These are phyloP conservation scores for Aspergillus conjunctus DNA, from an alignment of 495 filamentous ascomycete genomes.

Conservation along the genomic window DNA sequence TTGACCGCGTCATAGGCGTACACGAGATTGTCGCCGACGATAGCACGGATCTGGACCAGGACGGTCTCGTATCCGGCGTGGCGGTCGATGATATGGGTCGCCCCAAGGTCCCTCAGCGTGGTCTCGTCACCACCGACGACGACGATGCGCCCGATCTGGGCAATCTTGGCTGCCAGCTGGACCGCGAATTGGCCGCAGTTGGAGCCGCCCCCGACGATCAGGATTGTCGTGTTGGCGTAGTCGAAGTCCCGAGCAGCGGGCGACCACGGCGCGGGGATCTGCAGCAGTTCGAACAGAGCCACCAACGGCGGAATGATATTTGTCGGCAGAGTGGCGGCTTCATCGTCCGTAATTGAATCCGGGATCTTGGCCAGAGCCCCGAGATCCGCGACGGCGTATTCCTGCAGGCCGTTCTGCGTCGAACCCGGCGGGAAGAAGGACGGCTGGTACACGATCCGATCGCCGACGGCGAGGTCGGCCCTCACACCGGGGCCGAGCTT, in stretches of 20 bases:
- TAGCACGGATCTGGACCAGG: slow-evolving; percentile 24
- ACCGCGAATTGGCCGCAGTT: slow-evolving; percentile 34
- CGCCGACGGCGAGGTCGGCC: slow-evolving; percentile 7
- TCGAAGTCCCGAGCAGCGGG: slow-evolving; percentile 24
- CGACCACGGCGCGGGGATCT: slow-evolving; percentile 24
- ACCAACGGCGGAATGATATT: slow-evolving; percentile 29
- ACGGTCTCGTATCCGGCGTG: slow-evolving; percentile 26
- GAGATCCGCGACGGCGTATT: slow-evolving; percentile 32
- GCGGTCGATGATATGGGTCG: slow-evolving; percentile 39
- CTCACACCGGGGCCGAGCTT: slow-evolving; percentile 27
- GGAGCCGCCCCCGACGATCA: slow-evolving; percentile 37
- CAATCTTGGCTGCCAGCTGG: slow-evolving; percentile 33
- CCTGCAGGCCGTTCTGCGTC: slow-evolving; percentile 25
- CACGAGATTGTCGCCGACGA: slow-evolving; percentile 35
- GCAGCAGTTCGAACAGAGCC: slow-evolving; percentile 30
- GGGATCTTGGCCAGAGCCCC: slow-evolving; percentile 25
- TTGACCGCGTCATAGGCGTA: slow-evolving; percentile 37
- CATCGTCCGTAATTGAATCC: slow-evolving; percentile 26
- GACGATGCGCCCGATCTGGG: slow-evolving; percentile 32
- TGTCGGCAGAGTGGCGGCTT: slow-evolving; percentile 31
- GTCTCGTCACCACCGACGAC: background rate
- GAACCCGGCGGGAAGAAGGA: slow-evolving; percentile 2
- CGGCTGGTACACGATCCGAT: slow-evolving; percentile 12
- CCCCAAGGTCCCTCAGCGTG: slow-evolving; percentile 20
- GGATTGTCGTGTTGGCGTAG: slow-evolving; percentile 25